Evolutionary conservation across 164 flowering plant genomes (phyloP).

Genomic region (Stephania yunnanensis): DNA sequence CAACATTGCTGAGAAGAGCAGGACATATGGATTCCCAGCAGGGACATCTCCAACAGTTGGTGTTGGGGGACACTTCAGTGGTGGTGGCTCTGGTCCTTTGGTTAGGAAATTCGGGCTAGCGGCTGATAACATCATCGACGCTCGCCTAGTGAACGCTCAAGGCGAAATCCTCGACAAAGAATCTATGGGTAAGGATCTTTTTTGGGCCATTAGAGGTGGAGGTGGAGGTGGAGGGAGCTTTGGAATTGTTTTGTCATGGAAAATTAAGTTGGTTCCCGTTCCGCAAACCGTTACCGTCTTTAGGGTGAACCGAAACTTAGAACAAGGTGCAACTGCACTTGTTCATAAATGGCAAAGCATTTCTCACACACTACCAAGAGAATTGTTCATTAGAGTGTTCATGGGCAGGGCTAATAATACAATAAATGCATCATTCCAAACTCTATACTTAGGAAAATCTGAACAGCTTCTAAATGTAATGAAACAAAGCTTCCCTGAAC

Average conservation of each 20-base stretch:
- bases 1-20: constrained; percentile 7
- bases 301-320: background rate
- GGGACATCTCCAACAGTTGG: constrained; percentile 3
- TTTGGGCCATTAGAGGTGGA: constrained; percentile 12
- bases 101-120: constrained; percentile 8
- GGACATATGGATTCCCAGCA: constrained; percentile 5
- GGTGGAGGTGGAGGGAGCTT: constrained; percentile 11
- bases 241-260: constrained; percentile 6
- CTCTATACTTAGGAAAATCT: background rate
- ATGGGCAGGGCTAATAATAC: background rate
- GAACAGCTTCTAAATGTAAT: background rate
- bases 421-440: background rate
- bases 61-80: constrained; percentile 10
- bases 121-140: constrained; percentile 9
- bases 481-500: constrained; percentile 5
- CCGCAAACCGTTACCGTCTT: constrained; percentile 8
- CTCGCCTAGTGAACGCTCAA: constrained; percentile 2
- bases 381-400: constrained; percentile 3
- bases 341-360: constrained; percentile 9
- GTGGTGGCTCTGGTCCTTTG: constrained; percentile 6
- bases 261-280: constrained; percentile 10
- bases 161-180: constrained; percentile 1
- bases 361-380: constrained; percentile 4
- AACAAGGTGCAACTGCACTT: constrained; percentile 11
- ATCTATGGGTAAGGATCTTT: constrained; percentile 9